Percentiles rank a stretch among this genome's conserved stretches.
These are phyloP conservation scores for Scytalidium lignicola DNA, from an alignment of 2,329 filamentous ascomycete genomes.

Conservation along the genomic window DNA sequence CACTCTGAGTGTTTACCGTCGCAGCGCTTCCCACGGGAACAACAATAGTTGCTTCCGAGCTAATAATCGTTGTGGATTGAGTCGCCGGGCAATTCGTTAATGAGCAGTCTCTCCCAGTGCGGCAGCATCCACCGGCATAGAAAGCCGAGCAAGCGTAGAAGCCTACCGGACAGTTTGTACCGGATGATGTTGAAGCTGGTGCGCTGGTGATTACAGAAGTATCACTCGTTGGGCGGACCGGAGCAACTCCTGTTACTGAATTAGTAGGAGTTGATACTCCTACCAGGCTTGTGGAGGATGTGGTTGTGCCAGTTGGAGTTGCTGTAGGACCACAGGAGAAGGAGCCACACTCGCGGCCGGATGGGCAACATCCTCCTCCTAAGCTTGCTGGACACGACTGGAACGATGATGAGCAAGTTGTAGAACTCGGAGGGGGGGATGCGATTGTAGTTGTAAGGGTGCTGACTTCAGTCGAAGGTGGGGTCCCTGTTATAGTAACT, in stretches of 20 bases:
- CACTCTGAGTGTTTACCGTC: constrained; percentile 30
- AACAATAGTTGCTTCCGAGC: constrained; percentile 65
- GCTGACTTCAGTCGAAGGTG: constrained; percentile 2
- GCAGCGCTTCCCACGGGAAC: constrained; percentile 49
- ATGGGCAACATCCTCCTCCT: constrained; percentile 29
- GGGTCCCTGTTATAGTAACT: constrained; percentile 4
- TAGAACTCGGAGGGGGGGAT: constrained; percentile 11
- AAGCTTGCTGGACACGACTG: constrained; percentile 21
- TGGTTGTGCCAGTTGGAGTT: constrained; percentile 28
- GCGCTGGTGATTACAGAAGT: constrained; percentile 33
- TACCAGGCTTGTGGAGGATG: constrained; percentile 16
- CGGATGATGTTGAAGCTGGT: constrained; percentile 12
- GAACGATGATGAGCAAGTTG: constrained; percentile 13
- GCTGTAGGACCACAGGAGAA: constrained; percentile 29
- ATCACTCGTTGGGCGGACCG: constrained; percentile 42
- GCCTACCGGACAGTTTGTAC: constrained; percentile 68
- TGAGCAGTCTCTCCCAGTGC: constrained; percentile 78
- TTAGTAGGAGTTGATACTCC: constrained; percentile 23
- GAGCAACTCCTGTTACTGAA: constrained; percentile 35
- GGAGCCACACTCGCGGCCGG: constrained; percentile 22
- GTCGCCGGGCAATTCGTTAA: constrained; percentile 69
- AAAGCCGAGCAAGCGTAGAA: constrained; percentile 88
- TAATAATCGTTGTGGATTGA: constrained; percentile 58
- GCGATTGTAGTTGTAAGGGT: constrained; percentile 10
- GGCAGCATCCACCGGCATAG: constrained; percentile 80